Base-by-base conservation (phyloP, 2,329 filamentous ascomycete species). In the Trichoderma oligosporum region DNA sequence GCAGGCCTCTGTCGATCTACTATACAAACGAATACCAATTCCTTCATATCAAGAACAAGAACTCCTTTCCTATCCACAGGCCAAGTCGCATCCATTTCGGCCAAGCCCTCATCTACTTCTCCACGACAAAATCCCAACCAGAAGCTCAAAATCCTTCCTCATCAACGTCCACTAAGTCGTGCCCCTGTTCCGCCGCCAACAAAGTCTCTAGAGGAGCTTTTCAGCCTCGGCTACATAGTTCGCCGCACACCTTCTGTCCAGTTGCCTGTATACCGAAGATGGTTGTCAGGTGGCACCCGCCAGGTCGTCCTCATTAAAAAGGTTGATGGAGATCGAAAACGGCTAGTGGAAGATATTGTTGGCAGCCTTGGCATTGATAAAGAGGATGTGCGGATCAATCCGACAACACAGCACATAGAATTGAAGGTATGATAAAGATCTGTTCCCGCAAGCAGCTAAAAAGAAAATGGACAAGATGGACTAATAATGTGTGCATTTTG, bases 301-400 rank as follows among this genome's bases (percentile, higher is more conserved):
- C 83, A 85, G 65, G 74, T 88, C 66, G 95, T 93, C 4, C 73
- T 83, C 57, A 74, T 99, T 56, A 88, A 91, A 70, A 91, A 89
- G 73, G 81, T 93, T 48, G 84, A 90, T 57, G 94, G 94, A 14
- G 82, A 96, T 69, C 67, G 84, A 48, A 71, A 76, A 29, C 80
- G 76, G 3, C 70, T 97, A 62, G 78, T 82, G 60, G 72, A 80
- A 33, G 87, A 91, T 64, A 69, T 97, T 57, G 74, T 78, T 35
- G 67, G 73, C 18, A 80, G 78, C 9, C 71, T 96, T 60, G 73
- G 77, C 1, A 67, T 93, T 39, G 72, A 79, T 22, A 68, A 78
- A 48, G 75, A 81, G 12, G 74, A 84, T 6, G 76, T 86, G 39
- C 74, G 70, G 61, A 61, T 84, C 42, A 83, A 83, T 62, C 75